phyloP scores from a whole-genome alignment of 2,329 filamentous ascomycete genomes.

The Hypoxylon sp. region DNA sequence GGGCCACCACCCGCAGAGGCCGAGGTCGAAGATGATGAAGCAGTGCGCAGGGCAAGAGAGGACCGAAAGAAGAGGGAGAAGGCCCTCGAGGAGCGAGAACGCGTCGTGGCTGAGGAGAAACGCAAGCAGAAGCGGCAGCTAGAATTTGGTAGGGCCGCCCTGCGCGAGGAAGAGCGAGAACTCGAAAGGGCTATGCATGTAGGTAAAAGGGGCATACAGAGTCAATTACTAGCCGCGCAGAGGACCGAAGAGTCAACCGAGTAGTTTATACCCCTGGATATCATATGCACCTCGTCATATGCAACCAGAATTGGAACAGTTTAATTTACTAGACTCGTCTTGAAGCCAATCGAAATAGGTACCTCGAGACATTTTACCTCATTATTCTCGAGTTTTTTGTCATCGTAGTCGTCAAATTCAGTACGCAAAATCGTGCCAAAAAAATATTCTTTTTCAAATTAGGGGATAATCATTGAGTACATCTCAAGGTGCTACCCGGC shows the following conservation, averaged over 20 bases:
- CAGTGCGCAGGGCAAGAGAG: conserved; percentile 60
- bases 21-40: conserved; percentile 64
- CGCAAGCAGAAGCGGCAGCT: conserved; percentile 68
- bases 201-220: conserved; percentile 73
- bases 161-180: conserved; percentile 75
- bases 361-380: background rate
- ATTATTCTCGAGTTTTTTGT: no score
- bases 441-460: no score
- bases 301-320: background rate
- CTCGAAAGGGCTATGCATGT: conserved; percentile 76
- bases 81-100: conserved; percentile 74
- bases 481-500: no score
- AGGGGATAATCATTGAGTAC: no score
- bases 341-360: background rate
- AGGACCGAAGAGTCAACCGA: conserved; percentile 33
- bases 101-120: conserved; percentile 72
- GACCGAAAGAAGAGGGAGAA: conserved; percentile 71
- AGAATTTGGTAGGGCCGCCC: conserved; percentile 68
- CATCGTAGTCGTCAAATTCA: background rate
- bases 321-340: background rate
- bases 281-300: no score
- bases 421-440: background rate
- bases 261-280: conserved; percentile 12
- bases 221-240: conserved; percentile 62
- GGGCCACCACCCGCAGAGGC: conserved; percentile 63